Percentiles rank a stretch among this genome's conserved stretches.
Conservation (phyloP, 2,329 filamentous ascomycete species). For the Colletotrichum higginsianum region DNA sequence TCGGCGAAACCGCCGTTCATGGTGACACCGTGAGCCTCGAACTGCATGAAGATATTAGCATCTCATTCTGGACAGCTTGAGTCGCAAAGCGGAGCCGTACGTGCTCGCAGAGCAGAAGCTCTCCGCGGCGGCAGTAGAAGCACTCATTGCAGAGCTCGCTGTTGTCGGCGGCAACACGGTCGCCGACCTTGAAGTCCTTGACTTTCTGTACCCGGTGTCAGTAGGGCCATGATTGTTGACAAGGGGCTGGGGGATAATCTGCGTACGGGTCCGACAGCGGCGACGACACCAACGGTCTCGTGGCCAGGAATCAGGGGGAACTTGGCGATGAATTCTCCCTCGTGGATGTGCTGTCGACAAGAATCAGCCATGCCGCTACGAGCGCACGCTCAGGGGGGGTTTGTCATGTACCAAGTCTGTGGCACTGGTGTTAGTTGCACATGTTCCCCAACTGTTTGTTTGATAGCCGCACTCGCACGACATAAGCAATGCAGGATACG, state of each 20-base stretch:
- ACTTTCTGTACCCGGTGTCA: slow-evolving; percentile 61
- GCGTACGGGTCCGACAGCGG: slow-evolving; percentile 64
- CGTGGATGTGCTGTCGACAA: slow-evolving; percentile 69
- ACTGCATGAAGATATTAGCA: slow-evolving; percentile 50
- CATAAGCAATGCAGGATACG: background rate
- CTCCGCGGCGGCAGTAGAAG: slow-evolving; percentile 80
- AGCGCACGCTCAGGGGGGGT: background rate
- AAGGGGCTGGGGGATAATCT: background rate
- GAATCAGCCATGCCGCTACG: slow-evolving; percentile 37
- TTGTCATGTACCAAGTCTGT: slow-evolving; percentile 53
- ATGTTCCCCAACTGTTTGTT: background rate
- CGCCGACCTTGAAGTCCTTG: slow-evolving; percentile 72
- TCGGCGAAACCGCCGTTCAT: slow-evolving; percentile 82
- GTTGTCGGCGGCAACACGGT: slow-evolving; percentile 76
- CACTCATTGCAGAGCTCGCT: slow-evolving; percentile 79
- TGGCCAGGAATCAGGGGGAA: slow-evolving; percentile 79
- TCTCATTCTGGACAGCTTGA: slow-evolving; percentile 5
- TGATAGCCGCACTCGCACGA: background rate
- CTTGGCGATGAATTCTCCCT: slow-evolving; percentile 76
- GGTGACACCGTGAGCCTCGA: slow-evolving; percentile 77
- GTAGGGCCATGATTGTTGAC: background rate
- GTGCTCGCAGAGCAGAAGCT: slow-evolving; percentile 78
- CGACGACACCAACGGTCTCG: slow-evolving; percentile 77
- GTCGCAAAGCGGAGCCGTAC: slow-evolving; percentile 44
- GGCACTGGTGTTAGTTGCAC: slow-evolving; percentile 44